Evolutionary conservation across 2,329 filamentous ascomycete genomes (phyloP), one percentile per base, ranked within the genome.

Genomic region (Pseudogymnoascus sp.): DNA sequence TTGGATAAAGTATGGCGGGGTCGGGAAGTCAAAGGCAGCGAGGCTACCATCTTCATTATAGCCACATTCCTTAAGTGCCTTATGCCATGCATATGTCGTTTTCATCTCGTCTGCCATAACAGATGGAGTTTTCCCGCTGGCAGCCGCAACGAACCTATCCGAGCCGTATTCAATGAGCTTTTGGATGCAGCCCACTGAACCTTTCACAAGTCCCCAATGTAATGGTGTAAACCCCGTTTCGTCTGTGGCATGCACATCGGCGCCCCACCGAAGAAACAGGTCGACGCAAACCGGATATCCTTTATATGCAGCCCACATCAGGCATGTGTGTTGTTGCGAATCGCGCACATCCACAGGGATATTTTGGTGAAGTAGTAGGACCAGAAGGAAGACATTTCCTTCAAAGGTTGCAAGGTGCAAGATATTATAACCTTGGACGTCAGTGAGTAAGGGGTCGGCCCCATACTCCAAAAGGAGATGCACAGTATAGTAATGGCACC

Each of bases 221-320:
- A 99, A 79, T 3, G 95, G 92, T 0, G 93, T 96, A 74, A 98
- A 95, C 28, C 93, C 93, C 69, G 93, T 89, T 73, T 97, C 92
- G 71, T 99, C 95, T 31, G 84, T 86, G 35, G 91, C 89, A 75
- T 96, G 91, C 7, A 97, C 91, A 73, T 92, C 95, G 38, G 95
- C 95, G 61, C 95, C 96, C 92, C 95, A 99, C 69, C 92, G 87
- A 64, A 99, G 78, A 68, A 96, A 93, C 46, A 98, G 76, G 73
- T 98, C 95, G 59, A 98, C 93, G 70, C 91, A 96, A 56, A 89
- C 87, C 0, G 93, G 91, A 73, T 89, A 97, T 37, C 96, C 95
- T 77, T 99, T 99, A 79, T 99, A 99, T 14, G 93, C 93, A 16
- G 95, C 91, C 95, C 95, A 99, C 95, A 99, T 99, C 65, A 99